Base-by-base conservation (phyloP, 192 early-diverging fungal species). In the Tieghemiomyces parasiticus region DNA sequence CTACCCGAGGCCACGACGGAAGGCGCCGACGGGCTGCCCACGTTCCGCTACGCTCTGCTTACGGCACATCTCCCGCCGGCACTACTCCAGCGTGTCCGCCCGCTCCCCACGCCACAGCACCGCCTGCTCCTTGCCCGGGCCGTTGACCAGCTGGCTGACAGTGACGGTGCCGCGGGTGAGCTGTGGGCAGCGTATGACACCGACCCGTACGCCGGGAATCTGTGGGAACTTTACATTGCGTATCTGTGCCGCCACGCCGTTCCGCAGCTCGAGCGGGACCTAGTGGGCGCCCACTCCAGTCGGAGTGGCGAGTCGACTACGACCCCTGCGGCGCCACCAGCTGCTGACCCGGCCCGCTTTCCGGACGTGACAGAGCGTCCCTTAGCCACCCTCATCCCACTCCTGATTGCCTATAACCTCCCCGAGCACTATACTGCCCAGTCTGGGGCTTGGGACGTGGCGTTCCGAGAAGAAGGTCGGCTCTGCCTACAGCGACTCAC, bases 141-240 rank as follows among this genome's bases (percentile, higher is more conserved):
- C 26, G 33, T 58, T 22, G 95, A 98, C 63, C 83, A 84, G 35
- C 60, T 92, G 20, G 63, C 79, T 1, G 28, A n/a, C n/a, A n/a
- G n/a, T n/a, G n/a, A n/a, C n/a, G 69, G 88, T 50, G 79, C 81
- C 44, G 81, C 89, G n/a, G 78, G 81, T 0, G 92, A 96, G 60
- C 74, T 99, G 35, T 99, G 92, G 84, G 80, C 92, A 55, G 91
- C 93, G 68, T 95, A 89, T 67, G 96, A 99, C 68, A 89, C 90
- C 58, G 87, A 93, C 61, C 58, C 88, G 62, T 74, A 83, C 35
- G 80, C 82, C 45, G 81, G 82, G 46, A 85, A 95, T 69, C 72
- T 97, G 55, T 97, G 89, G 78, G 90, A 95, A 65, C 70, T 70
- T 60, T 45, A 70, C 29, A 61, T 68, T 14, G 62, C 67, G 35